Evolutionary conservation across 768 basidiomycete genomes (phyloP).

Genomic region (Leucosporidium yakuticum): DNA sequence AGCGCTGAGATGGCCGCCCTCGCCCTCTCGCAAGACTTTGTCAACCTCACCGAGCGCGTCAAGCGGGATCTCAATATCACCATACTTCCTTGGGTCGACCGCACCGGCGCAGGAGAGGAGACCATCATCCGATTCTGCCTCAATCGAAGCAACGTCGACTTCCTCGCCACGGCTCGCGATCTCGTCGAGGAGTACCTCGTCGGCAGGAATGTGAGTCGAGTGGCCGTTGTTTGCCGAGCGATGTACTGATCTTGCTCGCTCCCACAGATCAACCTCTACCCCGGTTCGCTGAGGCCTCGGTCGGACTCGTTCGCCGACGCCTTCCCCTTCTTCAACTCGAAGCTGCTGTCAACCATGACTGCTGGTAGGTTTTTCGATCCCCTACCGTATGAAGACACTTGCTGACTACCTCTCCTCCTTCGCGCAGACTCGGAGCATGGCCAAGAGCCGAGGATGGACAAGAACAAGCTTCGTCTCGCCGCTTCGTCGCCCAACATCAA

Average conservation of each 20-base stretch:
- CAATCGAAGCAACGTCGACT: slow-evolving; percentile 90
- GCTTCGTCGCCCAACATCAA: slow-evolving; percentile 92
- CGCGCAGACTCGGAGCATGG: slow-evolving; percentile 15
- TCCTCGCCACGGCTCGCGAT: slow-evolving; percentile 79
- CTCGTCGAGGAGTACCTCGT: slow-evolving; percentile 86
- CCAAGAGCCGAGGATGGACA: slow-evolving; percentile 47
- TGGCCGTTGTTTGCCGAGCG: slow-evolving; percentile 35
- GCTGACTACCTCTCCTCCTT: slow-evolving; percentile 45
- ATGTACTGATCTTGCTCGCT: slow-evolving; percentile 2
- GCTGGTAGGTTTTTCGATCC: slow-evolving; percentile 48
- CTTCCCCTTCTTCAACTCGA: slow-evolving; percentile 94
- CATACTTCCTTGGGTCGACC: slow-evolving; percentile 72
- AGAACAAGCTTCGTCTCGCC: slow-evolving; percentile 58
- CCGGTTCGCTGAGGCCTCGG: slow-evolving; percentile 56
- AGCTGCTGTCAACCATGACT: slow-evolving; percentile 64
- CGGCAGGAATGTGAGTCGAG: slow-evolving; percentile 66
- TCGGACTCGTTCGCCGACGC: slow-evolving; percentile 92
- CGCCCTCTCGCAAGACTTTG: slow-evolving; percentile 72
- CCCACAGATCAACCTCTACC: slow-evolving; percentile 39
- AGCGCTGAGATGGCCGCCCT: slow-evolving; percentile 70
- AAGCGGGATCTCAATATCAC: slow-evolving; percentile 92
- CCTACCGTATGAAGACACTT: slow-evolving; percentile 43
- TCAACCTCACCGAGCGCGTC: slow-evolving; percentile 75
- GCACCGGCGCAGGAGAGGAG: slow-evolving; percentile 51
- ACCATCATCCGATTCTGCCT: slow-evolving; percentile 93